These are phyloP conservation scores for Saccharomycopsis fibuligera DNA, from an alignment of 805 yeast species.

Conservation along the genomic window DNA sequence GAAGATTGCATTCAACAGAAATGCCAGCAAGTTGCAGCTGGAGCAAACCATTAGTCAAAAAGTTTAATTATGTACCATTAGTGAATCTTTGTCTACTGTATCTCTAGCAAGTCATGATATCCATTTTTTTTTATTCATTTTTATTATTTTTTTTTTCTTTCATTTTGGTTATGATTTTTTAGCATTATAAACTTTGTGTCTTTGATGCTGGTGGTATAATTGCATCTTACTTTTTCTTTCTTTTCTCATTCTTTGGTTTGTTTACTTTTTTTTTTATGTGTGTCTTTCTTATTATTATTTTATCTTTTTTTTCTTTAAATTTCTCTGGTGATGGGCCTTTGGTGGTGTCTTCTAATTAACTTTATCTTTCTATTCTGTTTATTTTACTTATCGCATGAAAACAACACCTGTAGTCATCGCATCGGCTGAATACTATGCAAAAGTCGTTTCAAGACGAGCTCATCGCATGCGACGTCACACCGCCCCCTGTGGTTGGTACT, in stretches of 20 bases:
- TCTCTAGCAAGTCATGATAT: not conserved
- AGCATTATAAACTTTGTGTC: not conserved
- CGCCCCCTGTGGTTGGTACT: too few species aligned
- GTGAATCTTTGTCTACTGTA: not conserved
- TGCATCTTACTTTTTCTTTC: conserved; percentile 10
- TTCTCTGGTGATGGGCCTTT: too few species aligned
- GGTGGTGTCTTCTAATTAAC: not conserved
- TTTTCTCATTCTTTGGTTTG: conserved; percentile 20
- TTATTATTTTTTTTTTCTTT: not conserved
- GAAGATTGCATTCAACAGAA: conserved; percentile 75
- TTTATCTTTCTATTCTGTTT: not conserved
- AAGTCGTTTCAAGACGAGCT: too few species aligned
- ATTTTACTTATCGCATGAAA: too few species aligned
- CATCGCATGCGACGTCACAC: too few species aligned
- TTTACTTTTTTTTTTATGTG: not conserved
- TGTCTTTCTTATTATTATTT: conserved; percentile 15
- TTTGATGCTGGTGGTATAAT: not conserved
- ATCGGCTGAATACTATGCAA: too few species aligned
- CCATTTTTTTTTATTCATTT: not conserved
- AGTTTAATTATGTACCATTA: conserved; percentile 6
- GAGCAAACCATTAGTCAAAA: conserved; percentile 63
- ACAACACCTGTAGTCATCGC: too few species aligned
- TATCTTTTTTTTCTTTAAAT: not conserved
- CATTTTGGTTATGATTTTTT: not conserved
- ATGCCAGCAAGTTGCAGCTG: conserved; percentile 73